Evolutionary conservation across 2,329 filamentous ascomycete species (phyloP).

Genomic region (Hymenoscyphus infarciens): DNA sequence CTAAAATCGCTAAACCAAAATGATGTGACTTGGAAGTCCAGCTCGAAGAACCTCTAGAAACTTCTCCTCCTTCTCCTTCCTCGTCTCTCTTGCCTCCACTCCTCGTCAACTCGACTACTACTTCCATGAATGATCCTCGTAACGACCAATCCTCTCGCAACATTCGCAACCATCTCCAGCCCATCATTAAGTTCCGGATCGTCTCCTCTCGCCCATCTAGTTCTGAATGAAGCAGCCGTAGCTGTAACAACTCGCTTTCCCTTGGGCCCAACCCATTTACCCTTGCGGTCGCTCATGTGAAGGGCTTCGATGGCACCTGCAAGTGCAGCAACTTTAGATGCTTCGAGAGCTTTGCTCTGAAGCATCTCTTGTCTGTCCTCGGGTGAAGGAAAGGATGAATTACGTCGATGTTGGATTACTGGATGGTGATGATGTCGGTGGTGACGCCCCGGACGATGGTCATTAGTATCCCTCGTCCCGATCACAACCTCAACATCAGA

Average conservation of each 20-base stretch:
- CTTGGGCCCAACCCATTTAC: conserved; percentile 37
- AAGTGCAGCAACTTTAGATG: conserved; percentile 27
- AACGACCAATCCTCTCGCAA: conserved; percentile 6
- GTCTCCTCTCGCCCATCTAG: conserved; percentile 8
- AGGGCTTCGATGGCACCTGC: conserved; percentile 40
- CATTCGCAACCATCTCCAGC: conserved; percentile 9
- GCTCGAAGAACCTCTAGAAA: neutral
- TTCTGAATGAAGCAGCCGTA: conserved; percentile 15
- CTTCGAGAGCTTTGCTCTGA: conserved; percentile 22
- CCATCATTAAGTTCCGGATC: conserved; percentile 5
- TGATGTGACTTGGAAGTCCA: neutral
- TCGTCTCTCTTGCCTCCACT: conserved; percentile 2
- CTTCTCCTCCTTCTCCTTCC: conserved; percentile 6
- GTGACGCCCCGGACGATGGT: neutral
- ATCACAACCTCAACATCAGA: neutral
- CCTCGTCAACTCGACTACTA: neutral
- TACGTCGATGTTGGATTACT: neutral
- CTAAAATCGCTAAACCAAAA: too few relatives aligned
- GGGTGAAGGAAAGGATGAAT: conserved; percentile 17
- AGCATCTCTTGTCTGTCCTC: conserved; percentile 17
- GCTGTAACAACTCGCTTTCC: conserved; percentile 21
- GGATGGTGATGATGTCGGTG: conserved; percentile 1
- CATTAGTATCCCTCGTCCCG: neutral
- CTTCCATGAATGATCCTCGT: conserved; percentile 11
- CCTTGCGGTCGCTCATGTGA: conserved; percentile 40